phyloP scores from a whole-genome alignment of 192 early-diverging fungal genomes.

The Coemansia sp. region DNA sequence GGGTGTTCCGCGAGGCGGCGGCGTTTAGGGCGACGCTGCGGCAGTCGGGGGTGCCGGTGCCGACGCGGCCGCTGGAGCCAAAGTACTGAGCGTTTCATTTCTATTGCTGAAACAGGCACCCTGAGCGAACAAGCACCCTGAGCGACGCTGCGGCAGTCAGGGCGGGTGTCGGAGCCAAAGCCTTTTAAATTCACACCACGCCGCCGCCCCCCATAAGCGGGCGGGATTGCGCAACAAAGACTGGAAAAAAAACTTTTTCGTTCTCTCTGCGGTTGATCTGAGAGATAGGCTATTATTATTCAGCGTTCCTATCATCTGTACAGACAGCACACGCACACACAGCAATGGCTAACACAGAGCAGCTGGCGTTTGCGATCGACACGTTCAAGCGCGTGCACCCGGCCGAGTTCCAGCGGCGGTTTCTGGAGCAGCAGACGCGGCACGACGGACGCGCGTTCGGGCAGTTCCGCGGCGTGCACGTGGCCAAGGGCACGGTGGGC shows the following conservation, averaged over 20 bases:
- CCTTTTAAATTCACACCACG: no score
- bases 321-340: no score
- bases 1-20: constrained; percentile 40
- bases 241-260: no score
- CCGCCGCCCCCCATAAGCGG: no score
- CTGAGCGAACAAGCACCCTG: no score
- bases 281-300: no score
- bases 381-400: constrained; percentile 88
- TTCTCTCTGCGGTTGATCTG: no score
- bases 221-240: no score
- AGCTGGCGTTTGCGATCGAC: constrained; percentile 54
- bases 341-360: constrained; percentile 10
- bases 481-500: constrained; percentile 61
- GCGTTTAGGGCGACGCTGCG: constrained; percentile 30
- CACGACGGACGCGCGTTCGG: constrained; percentile 75
- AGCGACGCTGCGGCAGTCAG: no score
- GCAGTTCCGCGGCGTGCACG: constrained; percentile 61
- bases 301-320: no score
- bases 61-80: constrained; percentile 24
- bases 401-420: constrained; percentile 79
- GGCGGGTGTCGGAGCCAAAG: no score
- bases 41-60: constrained; percentile 42
- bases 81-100: constrained; percentile 30
- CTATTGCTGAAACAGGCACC: no score
- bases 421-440: constrained; percentile 71